Conservation (phyloP, 2,329 filamentous ascomycete species). For the Nemania sp. region DNA sequence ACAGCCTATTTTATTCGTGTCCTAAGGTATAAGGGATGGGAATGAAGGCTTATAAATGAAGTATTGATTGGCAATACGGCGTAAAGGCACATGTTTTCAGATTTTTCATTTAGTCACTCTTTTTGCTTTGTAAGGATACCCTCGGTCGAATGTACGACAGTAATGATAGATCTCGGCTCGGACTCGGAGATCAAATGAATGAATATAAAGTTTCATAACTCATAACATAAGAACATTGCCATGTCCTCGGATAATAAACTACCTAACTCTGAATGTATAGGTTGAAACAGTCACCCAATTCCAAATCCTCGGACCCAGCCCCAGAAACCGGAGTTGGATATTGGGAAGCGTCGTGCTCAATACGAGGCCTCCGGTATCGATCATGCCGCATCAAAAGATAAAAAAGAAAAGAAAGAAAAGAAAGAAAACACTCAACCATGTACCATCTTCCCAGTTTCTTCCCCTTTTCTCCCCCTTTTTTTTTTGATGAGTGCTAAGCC, state of each 20-base stretch:
- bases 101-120: background rate
- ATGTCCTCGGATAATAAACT: background rate
- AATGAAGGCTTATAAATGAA: background rate
- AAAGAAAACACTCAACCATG: no score
- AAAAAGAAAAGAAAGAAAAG: background rate
- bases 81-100: slow-evolving; percentile 1
- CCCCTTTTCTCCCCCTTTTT: no score
- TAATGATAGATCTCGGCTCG: slow-evolving; percentile 1
- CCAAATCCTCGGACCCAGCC: background rate
- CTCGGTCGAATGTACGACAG: slow-evolving; percentile 12
- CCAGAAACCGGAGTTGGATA: background rate
- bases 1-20: background rate
- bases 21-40: background rate
- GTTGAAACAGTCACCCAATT: background rate
- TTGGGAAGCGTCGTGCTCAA: background rate
- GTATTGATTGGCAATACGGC: background rate
- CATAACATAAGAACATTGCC: slow-evolving; percentile 6
- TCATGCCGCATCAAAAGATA: background rate
- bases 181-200: slow-evolving; percentile 9
- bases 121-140: slow-evolving; percentile 29
- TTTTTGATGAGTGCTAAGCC: no score
- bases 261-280: background rate
- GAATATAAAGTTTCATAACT: slow-evolving; percentile 19
- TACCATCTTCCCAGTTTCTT: no score
- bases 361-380: background rate